phyloP scores from a whole-genome alignment of 2,329 filamentous ascomycete genomes.

The Cryphonectria parasitica region DNA sequence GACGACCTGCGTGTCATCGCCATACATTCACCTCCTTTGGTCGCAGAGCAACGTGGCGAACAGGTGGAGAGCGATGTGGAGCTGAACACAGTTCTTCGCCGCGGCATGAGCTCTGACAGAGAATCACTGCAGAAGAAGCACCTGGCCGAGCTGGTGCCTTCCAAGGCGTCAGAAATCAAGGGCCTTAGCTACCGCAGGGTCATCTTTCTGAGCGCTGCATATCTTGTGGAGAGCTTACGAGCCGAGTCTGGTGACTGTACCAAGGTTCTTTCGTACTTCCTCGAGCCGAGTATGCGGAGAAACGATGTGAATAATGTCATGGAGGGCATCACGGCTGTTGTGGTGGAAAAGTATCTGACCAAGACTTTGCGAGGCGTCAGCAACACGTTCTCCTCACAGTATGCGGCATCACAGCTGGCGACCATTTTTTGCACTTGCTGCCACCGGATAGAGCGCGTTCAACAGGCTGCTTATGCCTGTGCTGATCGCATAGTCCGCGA shows the following conservation, averaged over 20 bases:
- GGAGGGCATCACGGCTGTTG: slow-evolving; percentile 67
- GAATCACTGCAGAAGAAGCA: slow-evolving; percentile 80
- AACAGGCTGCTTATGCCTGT: slow-evolving; percentile 80
- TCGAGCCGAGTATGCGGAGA: slow-evolving; percentile 82
- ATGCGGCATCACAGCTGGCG: slow-evolving; percentile 86
- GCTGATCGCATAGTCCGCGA: slow-evolving; percentile 84
- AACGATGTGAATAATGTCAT: slow-evolving; percentile 66
- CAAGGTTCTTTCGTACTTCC: slow-evolving; percentile 86
- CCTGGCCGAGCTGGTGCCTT: slow-evolving; percentile 73
- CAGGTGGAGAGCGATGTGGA: slow-evolving; percentile 96
- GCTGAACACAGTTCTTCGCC: slow-evolving; percentile 87
- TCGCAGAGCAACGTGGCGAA: slow-evolving; percentile 86
- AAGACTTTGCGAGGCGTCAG: slow-evolving; percentile 73
- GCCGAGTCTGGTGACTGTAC: slow-evolving; percentile 89
- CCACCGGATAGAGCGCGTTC: slow-evolving; percentile 89
- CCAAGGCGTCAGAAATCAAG: slow-evolving; percentile 77
- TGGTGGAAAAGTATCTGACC: slow-evolving; percentile 78
- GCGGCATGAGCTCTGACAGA: slow-evolving; percentile 81
- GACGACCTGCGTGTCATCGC: slow-evolving; percentile 84
- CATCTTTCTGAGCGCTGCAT: slow-evolving; percentile 89
- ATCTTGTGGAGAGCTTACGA: slow-evolving; percentile 85
- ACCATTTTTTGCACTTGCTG: slow-evolving; percentile 87
- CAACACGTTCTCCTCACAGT: slow-evolving; percentile 84
- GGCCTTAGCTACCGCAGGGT: slow-evolving; percentile 85
- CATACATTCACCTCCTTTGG: slow-evolving; percentile 81